A percentile compares a stretch with the other conserved stretches of the same genome.
These are phyloP conservation scores for Halteria grandinella DNA, from an alignment of 73 alveolate genomes.

Conservation along the genomic window DNA sequence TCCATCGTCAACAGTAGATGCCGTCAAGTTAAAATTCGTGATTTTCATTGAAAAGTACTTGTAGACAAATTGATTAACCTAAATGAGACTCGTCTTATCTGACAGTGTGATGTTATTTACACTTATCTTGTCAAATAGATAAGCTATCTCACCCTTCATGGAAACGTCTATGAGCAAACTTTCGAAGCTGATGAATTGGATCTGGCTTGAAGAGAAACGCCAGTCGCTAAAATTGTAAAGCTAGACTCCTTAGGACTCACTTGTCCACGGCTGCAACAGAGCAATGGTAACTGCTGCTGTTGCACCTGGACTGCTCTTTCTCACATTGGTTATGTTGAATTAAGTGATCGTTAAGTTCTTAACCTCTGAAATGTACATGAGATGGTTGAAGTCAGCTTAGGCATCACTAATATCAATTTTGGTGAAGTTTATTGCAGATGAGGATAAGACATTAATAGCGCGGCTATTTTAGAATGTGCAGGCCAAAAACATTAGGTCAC, in stretches of 20 bases:
- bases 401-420: conserved; percentile 6
- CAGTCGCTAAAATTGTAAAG: conserved; percentile 4
- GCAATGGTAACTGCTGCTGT: background rate
- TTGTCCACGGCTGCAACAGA: background rate
- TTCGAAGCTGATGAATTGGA: background rate
- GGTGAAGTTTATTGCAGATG: background rate
- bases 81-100: conserved; percentile 3
- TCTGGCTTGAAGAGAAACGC: background rate
- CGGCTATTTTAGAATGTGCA: background rate
- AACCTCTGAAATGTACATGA: background rate
- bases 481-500: background rate
- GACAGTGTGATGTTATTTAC: background rate
- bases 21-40: background rate
- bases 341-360: background rate
- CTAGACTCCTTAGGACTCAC: background rate
- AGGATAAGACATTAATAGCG: background rate
- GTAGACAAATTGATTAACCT: background rate
- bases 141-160: background rate
- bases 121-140: background rate
- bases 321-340: background rate
- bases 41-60: background rate
- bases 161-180: background rate
- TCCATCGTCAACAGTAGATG: background rate
- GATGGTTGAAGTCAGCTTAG: background rate
- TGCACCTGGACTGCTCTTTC: background rate